Conservation (phyloP, 441 rosid genomes). For the Bocquillonia castaneifolia region DNA sequence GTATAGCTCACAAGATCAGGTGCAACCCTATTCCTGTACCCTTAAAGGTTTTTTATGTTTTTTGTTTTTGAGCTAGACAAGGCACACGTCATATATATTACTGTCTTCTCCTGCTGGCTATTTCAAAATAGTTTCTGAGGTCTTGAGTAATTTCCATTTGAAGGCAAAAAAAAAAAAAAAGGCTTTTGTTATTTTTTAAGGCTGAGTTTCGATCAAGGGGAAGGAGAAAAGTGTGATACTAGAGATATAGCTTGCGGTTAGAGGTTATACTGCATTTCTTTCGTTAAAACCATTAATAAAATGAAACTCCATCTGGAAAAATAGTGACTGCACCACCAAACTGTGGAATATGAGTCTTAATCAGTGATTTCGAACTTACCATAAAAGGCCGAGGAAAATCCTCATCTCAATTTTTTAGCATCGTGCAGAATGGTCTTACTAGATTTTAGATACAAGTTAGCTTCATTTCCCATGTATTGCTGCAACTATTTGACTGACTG, state of each 20-base stretch:
- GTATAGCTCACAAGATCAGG: constrained; percentile 82
- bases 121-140: too few relatives aligned
- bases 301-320: neutral
- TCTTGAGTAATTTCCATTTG: neutral
- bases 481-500: constrained; percentile 15
- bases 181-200: constrained; percentile 9
- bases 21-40: constrained; percentile 20
- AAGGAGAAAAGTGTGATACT: neutral
- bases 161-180: neutral
- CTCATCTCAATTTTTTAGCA: neutral
- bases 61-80: neutral
- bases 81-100: neutral
- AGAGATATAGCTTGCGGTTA: neutral
- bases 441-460: neutral
- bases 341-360: neutral
- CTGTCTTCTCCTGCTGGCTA: too few relatives aligned
- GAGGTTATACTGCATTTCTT: neutral
- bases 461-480: neutral
- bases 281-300: neutral
- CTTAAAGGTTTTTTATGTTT: neutral
- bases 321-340: neutral
- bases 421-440: neutral
- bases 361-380: neutral
- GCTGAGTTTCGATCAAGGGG: neutral
- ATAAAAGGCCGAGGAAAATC: too few relatives aligned